These are phyloP conservation scores for Tubosaeta brunneosetosa DNA, from an alignment of 768 basidiomycete genomes.

Conservation along the genomic window DNA sequence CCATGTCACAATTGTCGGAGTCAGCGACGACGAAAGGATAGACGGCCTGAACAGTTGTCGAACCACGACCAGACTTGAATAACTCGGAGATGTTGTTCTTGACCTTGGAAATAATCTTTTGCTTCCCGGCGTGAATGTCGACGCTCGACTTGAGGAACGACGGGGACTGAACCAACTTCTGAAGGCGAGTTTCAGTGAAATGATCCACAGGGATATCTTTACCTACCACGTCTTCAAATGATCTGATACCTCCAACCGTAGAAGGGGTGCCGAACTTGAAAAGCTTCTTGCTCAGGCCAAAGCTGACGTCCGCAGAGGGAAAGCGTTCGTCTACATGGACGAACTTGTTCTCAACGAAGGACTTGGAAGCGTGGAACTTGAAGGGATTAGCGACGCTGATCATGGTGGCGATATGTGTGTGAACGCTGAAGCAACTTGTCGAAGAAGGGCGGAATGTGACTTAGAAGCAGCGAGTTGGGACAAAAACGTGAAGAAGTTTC, in stretches of 20 bases:
- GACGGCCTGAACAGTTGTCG: neutral
- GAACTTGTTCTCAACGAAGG: conserved; percentile 3
- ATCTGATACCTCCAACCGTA: neutral
- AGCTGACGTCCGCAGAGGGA: neutral
- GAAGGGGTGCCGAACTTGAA: conserved; percentile 8
- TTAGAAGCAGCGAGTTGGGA: neutral
- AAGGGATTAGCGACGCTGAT: conserved; percentile 9
- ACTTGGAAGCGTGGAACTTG: conserved; percentile 8
- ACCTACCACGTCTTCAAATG: conserved; percentile 8
- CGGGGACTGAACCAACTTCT: neutral
- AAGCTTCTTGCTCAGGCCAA: neutral
- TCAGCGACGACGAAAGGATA: neutral
- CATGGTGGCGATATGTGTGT: conserved; percentile 9
- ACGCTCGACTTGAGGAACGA: neutral
- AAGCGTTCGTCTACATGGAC: neutral
- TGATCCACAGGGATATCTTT: neutral
- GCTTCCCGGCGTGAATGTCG: neutral
- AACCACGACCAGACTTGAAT: conserved; percentile 9
- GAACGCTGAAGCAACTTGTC: neutral
- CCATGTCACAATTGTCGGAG: neutral
- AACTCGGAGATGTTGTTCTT: conserved; percentile 11
- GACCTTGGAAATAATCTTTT: conserved; percentile 11
- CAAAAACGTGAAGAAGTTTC: neutral
- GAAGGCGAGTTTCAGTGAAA: neutral
- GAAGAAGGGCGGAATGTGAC: neutral